These are phyloP conservation scores for Escovopsis sp. DNA, from an alignment of 2,329 filamentous ascomycete species.

Conservation along the genomic window DNA sequence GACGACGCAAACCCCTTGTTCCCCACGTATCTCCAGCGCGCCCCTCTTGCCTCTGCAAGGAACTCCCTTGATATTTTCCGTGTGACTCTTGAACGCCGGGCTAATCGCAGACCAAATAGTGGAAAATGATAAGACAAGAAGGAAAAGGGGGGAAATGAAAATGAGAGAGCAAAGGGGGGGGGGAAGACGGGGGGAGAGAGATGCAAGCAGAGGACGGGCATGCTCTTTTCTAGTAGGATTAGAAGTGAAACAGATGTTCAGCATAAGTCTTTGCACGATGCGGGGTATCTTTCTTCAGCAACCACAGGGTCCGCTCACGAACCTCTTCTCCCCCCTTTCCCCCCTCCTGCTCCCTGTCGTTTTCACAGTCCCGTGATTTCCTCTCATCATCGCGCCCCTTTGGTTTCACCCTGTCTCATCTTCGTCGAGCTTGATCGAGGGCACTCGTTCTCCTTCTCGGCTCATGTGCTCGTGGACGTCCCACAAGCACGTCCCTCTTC, in stretches of 20 bases:
- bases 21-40: neutral
- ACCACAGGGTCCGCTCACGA: conserved; percentile 1
- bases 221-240: too few relatives aligned
- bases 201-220: too few relatives aligned
- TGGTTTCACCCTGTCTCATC: too few relatives aligned
- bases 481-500: too few relatives aligned
- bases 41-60: neutral
- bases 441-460: neutral
- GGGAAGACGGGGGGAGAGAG: too few relatives aligned
- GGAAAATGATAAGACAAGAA: too few relatives aligned
- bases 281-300: conserved; percentile 16
- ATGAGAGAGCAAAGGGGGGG: too few relatives aligned
- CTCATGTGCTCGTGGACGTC: too few relatives aligned
- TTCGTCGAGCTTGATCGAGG: neutral
- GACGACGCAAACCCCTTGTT: neutral
- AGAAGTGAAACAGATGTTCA: neutral
- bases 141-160: too few relatives aligned
- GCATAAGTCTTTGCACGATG: conserved; percentile 11
- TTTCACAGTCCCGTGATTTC: too few relatives aligned
- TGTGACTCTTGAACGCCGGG: conserved; percentile 7
- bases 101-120: conserved; percentile 3
- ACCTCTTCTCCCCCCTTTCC: conserved; percentile 8
- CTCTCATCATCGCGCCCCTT: too few relatives aligned
- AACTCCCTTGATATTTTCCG: neutral
- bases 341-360: neutral